phyloP scores from a whole-genome alignment of 371 early-diverging fungal genomes.

The Thermomucor indicae-seudaticae region DNA sequence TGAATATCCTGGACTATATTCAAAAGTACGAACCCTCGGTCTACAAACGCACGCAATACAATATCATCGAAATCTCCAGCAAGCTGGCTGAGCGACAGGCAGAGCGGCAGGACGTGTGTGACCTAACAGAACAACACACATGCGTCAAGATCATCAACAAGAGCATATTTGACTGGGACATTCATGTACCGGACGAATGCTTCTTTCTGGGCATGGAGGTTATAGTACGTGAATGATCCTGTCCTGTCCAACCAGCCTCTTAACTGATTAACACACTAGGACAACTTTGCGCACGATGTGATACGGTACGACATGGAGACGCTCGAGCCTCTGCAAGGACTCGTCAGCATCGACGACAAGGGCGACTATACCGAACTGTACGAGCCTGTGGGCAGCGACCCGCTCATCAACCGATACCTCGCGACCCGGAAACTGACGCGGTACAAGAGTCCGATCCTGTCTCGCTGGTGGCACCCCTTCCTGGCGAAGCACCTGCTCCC shows the following conservation, averaged over 20 bases:
- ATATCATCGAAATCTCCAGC: constrained; percentile 88
- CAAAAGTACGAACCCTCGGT: constrained; percentile 73
- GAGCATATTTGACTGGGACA: constrained; percentile 88
- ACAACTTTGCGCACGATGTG: constrained; percentile 94
- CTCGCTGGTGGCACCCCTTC: constrained; percentile 43
- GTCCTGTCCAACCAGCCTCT: background rate
- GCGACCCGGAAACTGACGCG: constrained; percentile 47
- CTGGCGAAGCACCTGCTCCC: constrained; percentile 71
- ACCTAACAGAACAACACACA: constrained; percentile 41
- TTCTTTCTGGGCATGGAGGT: constrained; percentile 94
- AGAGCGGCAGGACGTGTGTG: constrained; percentile 49
- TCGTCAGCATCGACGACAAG: constrained; percentile 78
- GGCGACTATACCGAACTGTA: constrained; percentile 85
- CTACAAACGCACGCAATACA: constrained; percentile 77
- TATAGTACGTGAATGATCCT: constrained; percentile 53
- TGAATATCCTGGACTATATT: constrained; percentile 88
- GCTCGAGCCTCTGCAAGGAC: constrained; percentile 72
- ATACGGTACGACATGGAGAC: constrained; percentile 79
- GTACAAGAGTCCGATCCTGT: constrained; percentile 63
- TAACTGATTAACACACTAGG: constrained; percentile 34
- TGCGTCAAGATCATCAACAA: constrained; percentile 81
- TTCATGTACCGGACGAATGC: constrained; percentile 67
- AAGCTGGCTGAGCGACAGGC: constrained; percentile 73
- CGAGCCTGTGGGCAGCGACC: constrained; percentile 73
- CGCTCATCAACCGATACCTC: constrained; percentile 70